A percentile compares a stretch with the other conserved stretches of the same genome.
phyloP scores from a whole-genome alignment of 257 asterid genomes.

The Striga asiatica region DNA sequence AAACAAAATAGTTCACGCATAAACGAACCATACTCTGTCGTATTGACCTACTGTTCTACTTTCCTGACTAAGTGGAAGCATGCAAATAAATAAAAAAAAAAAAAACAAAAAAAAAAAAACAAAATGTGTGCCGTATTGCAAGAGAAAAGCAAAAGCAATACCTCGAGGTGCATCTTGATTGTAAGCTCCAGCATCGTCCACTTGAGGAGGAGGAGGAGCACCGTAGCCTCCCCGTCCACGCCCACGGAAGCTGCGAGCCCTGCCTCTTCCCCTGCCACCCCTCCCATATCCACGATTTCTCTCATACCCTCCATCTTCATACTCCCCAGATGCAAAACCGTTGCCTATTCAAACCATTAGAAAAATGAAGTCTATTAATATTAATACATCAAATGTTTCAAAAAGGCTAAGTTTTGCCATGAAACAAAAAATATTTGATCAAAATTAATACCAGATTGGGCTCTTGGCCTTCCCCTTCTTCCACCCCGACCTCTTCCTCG shows the following conservation, averaged over 20 bases:
- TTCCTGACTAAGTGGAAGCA: no score
- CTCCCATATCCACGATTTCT: constrained; percentile 45
- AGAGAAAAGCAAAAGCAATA: constrained; percentile 1
- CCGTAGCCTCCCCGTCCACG: constrained; percentile 82
- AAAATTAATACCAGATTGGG: constrained; percentile 30
- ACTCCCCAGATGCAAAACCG: constrained; percentile 42
- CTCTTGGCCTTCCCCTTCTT: constrained; percentile 77
- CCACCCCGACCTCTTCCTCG: constrained; percentile 81
- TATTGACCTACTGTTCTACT: no score
- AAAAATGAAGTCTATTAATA: no score
- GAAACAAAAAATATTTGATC: background rate
- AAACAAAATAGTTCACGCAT: background rate
- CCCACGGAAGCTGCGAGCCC: constrained; percentile 65
- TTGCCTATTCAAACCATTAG: constrained; percentile 41
- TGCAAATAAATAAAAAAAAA: background rate
- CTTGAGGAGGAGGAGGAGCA: constrained; percentile 54
- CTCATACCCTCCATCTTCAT: constrained; percentile 81
- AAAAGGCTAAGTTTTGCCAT: no score
- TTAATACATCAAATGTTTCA: no score
- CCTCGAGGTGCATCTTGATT: constrained; percentile 38
- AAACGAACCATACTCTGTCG: no score
- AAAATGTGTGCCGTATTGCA: background rate
- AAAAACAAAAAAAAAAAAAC: background rate
- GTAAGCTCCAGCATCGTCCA: constrained; percentile 49
- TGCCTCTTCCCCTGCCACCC: constrained; percentile 83